Evolutionary conservation across 805 yeast genomes (phyloP), one percentile per base, ranked within the genome.

Genomic region (Hanseniaspora lindneri): DNA sequence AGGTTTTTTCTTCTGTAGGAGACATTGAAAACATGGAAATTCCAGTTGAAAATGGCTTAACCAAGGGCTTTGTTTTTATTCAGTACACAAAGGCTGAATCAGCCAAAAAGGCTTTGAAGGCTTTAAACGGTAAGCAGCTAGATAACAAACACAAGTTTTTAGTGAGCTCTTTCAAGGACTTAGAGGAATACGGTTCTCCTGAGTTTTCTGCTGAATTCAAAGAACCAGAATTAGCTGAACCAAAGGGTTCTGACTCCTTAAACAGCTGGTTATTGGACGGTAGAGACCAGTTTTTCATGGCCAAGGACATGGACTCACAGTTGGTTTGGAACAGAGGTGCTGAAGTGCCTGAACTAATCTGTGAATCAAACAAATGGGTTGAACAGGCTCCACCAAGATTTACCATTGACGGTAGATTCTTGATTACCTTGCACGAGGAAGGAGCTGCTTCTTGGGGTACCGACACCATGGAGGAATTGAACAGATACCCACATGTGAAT

Each of bases 381-480:
- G 79, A 86, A 52, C 80, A 85, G 53, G 49, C 44, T 13, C 87
- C 80, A 58, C 83, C 86, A 58, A 79, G 80, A 63, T 89, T 87
- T 71, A 86, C 97, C 43, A 95, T 96, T 61, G 79, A 79, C 67
- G 99, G 99, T 65, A 79, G 89, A 11, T 88, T 78, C 61, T 66
- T 89, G 54, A 77, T 84, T 57, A 80, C 96, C 1, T 73, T 87
- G 58, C 96, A 89, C 67, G 86, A 86, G 44, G 94, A 85, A 67
- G 97, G 97, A 72, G 79, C 87, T 50, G 94, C 86, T 64, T 76
- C 89, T 24, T 92, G 96, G 94, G 98, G 97, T 62, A 96, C 97
- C 53, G 75, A 76, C 49, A 71, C 75, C 41, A 86, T 86, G 61
- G 77, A 74, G 54, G 74, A 83, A 58, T 70, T 86, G 57, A 77